Conservation (phyloP, 306 rosid genomes). For the Echinosophora koreensis region DNA sequence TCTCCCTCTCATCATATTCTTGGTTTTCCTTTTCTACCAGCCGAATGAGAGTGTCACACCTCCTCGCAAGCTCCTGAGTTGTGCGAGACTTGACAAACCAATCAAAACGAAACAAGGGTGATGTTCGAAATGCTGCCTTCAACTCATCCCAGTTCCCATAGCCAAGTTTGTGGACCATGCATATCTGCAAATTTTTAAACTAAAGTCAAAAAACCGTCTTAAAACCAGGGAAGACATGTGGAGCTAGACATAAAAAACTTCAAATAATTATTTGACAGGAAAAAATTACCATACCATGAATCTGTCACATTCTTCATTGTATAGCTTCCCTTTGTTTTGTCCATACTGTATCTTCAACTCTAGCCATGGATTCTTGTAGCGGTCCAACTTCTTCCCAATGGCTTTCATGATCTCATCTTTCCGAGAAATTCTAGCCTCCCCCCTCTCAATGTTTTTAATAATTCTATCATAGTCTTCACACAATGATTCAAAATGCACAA, state of each 20-base stretch:
- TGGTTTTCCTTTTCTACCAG: constrained; percentile 99
- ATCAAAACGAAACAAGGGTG: constrained; percentile 97
- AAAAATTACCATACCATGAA: constrained; percentile 69
- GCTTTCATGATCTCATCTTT: constrained; percentile 99
- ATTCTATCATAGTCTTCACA: constrained; percentile 91
- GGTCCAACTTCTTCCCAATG: constrained; percentile 95
- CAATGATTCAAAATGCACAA: constrained; percentile 34
- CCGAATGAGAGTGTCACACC: constrained; percentile 95
- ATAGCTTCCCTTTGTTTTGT: constrained; percentile 96
- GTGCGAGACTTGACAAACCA: constrained; percentile 99
- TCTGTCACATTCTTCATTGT: constrained; percentile 98
- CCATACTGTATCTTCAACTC: constrained; percentile 96
- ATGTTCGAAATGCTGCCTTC: constrained; percentile 97
- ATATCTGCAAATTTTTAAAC: constrained; percentile 65
- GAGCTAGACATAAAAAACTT: neutral
- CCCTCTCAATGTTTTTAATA: constrained; percentile 97
- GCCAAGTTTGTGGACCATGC: constrained; percentile 99
- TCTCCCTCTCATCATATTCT: constrained; percentile 97
- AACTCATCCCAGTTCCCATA: constrained; percentile 99
- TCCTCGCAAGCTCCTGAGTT: constrained; percentile 98
- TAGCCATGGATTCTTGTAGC: constrained; percentile 99
- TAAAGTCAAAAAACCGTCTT: constrained; percentile 1
- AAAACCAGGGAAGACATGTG: constrained; percentile 1
- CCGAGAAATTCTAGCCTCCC: constrained; percentile 99
- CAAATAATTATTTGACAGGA: neutral